These are phyloP conservation scores for Russula sp. DNA, from an alignment of 768 basidiomycete genomes.

Conservation along the genomic window DNA sequence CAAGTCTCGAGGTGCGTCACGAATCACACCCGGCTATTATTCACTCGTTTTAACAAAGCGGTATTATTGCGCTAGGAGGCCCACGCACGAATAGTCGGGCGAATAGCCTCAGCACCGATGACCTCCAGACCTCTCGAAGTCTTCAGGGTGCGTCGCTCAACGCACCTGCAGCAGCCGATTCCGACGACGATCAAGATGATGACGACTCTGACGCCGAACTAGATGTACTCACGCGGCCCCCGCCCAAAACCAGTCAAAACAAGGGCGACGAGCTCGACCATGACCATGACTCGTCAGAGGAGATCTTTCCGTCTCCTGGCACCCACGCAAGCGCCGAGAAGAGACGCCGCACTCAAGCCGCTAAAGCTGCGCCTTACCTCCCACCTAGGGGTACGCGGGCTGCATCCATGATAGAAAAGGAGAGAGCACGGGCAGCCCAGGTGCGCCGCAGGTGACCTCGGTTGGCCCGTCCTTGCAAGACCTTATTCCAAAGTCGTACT, in stretches of 20 bases:
- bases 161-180: background rate
- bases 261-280: background rate
- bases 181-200: background rate
- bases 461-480: background rate
- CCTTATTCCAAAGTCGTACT: too few relatives aligned
- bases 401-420: slow-evolving; percentile 5
- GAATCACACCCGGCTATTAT: background rate
- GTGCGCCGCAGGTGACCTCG: background rate
- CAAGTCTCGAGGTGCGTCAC: background rate
- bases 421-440: background rate
- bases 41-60: background rate
- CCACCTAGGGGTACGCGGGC: slow-evolving; percentile 17
- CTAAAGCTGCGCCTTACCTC: slow-evolving; percentile 6
- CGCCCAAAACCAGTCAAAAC: background rate
- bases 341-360: background rate
- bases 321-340: slow-evolving; percentile 13
- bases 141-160: background rate
- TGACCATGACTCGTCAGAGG: background rate
- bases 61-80: background rate
- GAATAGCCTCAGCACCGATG: background rate
- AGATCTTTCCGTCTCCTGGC: slow-evolving; percentile 7
- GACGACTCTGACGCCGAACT: slow-evolving; percentile 2
- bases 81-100: background rate
- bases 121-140: background rate
- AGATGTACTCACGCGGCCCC: background rate